phyloP scores from a whole-genome alignment of 2,329 filamentous ascomycete species.

The Orbilia javanica region DNA sequence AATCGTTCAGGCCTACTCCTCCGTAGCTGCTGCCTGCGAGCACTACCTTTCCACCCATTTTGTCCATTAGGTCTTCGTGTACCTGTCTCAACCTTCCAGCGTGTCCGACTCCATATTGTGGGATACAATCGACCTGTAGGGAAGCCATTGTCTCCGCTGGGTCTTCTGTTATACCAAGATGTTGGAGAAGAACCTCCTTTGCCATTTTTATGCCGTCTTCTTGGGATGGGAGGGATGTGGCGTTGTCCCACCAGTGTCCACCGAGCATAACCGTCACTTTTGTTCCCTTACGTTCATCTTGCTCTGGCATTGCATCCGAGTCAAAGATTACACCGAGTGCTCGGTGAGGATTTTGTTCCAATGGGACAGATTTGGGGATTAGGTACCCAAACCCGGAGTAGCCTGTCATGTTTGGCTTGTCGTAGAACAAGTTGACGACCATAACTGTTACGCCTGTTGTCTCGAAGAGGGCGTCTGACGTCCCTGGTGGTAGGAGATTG shows the following conservation, averaged over 20 bases:
- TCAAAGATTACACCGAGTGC: constrained; percentile 95
- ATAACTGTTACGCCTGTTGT: constrained; percentile 82
- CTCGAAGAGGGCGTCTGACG: constrained; percentile 67
- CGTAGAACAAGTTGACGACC: constrained; percentile 91
- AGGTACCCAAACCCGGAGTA: constrained; percentile 88
- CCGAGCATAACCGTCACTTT: constrained; percentile 96
- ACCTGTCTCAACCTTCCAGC: constrained; percentile 70
- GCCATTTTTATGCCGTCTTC: constrained; percentile 79
- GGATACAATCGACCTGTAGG: constrained; percentile 80
- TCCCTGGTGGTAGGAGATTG: constrained; percentile 21
- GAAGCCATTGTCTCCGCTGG: constrained; percentile 74
- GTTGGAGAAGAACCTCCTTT: constrained; percentile 76
- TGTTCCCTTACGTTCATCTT: constrained; percentile 70
- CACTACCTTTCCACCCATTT: constrained; percentile 62
- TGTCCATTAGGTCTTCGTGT: constrained; percentile 62
- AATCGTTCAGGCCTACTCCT: constrained; percentile 70
- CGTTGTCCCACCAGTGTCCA: constrained; percentile 88
- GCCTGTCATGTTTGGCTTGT: constrained; percentile 74
- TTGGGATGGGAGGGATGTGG: constrained; percentile 71
- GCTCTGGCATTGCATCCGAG: constrained; percentile 71
- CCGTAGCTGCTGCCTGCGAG: constrained; percentile 70
- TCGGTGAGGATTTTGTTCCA: constrained; percentile 81
- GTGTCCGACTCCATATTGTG: constrained; percentile 89
- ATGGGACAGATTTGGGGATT: constrained; percentile 79
- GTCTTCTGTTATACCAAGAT: constrained; percentile 77